phyloP scores from a whole-genome alignment of 306 rosid species.

The Corylus americana region DNA sequence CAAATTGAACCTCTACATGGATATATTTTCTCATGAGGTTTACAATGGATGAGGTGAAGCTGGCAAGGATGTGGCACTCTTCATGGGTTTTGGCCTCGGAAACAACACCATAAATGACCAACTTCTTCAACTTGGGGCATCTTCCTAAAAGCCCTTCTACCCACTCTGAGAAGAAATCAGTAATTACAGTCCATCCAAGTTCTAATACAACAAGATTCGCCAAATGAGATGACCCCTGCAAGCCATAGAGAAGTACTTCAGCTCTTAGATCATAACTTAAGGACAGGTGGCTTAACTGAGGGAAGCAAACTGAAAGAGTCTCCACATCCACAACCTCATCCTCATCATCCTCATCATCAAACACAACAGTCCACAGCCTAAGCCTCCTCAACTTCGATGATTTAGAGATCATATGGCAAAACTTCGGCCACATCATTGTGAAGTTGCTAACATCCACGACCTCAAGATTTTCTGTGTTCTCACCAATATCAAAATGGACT shows the following conservation, averaged over 20 bases:
- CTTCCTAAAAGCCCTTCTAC: slow-evolving; percentile 68
- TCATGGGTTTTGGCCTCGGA: slow-evolving; percentile 62
- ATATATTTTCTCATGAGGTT: slow-evolving; percentile 57
- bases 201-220: slow-evolving; percentile 66
- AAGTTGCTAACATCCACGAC: slow-evolving; percentile 70
- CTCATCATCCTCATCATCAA: slow-evolving; percentile 61
- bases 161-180: slow-evolving; percentile 74
- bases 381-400: slow-evolving; percentile 60
- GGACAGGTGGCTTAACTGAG: slow-evolving; percentile 55
- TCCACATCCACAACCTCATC: slow-evolving; percentile 55
- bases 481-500: slow-evolving; percentile 69
- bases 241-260: slow-evolving; percentile 54
- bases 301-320: slow-evolving; percentile 61
- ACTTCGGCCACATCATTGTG: slow-evolving; percentile 74
- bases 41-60: slow-evolving; percentile 58
- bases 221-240: slow-evolving; percentile 65
- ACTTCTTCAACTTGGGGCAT: slow-evolving; percentile 67
- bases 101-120: slow-evolving; percentile 66
- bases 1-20: slow-evolving; percentile 57
- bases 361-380: slow-evolving; percentile 68
- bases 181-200: slow-evolving; percentile 78
- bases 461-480: slow-evolving; percentile 69
- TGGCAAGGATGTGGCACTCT: slow-evolving; percentile 61
- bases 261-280: slow-evolving; percentile 63
- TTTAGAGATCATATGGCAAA: slow-evolving; percentile 69